These are phyloP conservation scores for Boletus coccyginus DNA, from an alignment of 768 basidiomycete genomes.

Conservation along the genomic window DNA sequence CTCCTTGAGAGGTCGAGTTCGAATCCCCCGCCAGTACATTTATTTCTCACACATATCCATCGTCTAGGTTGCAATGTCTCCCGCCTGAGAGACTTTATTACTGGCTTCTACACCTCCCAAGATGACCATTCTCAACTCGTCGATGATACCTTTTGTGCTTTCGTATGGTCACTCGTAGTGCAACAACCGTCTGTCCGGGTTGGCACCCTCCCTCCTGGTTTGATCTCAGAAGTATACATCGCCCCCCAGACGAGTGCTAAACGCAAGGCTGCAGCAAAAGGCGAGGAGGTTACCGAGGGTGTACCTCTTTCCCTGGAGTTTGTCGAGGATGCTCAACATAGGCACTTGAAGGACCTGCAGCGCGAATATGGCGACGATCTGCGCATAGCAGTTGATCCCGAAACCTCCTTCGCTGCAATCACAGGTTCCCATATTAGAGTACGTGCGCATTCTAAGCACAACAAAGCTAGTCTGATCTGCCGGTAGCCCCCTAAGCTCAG, in stretches of 20 bases:
- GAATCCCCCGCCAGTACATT: constrained; percentile 38
- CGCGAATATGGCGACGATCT: constrained; percentile 58
- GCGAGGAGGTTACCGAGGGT: constrained; percentile 44
- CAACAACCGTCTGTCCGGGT: constrained; percentile 73
- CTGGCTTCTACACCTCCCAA: constrained; percentile 55
- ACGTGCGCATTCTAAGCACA: constrained; percentile 23
- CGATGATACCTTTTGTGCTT: constrained; percentile 75
- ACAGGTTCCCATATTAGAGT: constrained; percentile 86
- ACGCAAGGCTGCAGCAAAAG: constrained; percentile 60
- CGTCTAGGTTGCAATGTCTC: constrained; percentile 67
- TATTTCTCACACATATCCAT: constrained; percentile 19
- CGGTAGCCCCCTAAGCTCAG: constrained; percentile 73
- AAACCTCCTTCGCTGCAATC: constrained; percentile 72
- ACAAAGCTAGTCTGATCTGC: constrained; percentile 6
- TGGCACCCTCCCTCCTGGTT: constrained; percentile 62
- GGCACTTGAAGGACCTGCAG: constrained; percentile 55
- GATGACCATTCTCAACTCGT: constrained; percentile 48
- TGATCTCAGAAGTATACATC: constrained; percentile 67
- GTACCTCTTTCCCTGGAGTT: constrained; percentile 47
- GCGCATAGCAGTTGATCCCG: constrained; percentile 72
- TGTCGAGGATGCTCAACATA: constrained; percentile 53
- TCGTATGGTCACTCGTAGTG: constrained; percentile 79
- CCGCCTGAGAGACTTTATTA: constrained; percentile 69
- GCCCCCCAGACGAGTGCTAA: constrained; percentile 72
- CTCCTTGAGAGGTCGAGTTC: constrained; percentile 35